A percentile compares a stretch with the other conserved stretches of the same genome.
Conservation (phyloP, 306 rosid genomes). For the Vigna angularis region DNA sequence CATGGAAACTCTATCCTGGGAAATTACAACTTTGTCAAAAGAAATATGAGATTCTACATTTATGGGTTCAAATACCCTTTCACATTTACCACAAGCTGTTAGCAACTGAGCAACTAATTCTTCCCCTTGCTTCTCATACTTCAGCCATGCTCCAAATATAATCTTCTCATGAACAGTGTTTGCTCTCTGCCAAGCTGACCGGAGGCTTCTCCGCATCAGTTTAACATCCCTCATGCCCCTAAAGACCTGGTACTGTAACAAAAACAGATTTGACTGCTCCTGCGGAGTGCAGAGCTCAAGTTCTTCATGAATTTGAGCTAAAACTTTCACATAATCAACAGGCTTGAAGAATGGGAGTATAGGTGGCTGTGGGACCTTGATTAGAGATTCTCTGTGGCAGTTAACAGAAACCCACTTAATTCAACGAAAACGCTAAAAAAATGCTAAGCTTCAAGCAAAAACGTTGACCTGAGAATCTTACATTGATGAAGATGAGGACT, state of each 20-base stretch:
- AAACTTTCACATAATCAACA: slow-evolving; percentile 81
- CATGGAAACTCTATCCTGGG: slow-evolving; percentile 57
- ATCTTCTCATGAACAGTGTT: slow-evolving; percentile 77
- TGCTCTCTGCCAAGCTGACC: slow-evolving; percentile 86
- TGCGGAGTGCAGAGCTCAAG: slow-evolving; percentile 77
- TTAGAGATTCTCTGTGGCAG: slow-evolving; percentile 79
- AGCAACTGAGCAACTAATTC: slow-evolving; percentile 74
- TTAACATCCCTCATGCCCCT: slow-evolving; percentile 87
- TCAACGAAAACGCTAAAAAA: slow-evolving; percentile 27
- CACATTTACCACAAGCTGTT: slow-evolving; percentile 66
- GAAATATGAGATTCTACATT: slow-evolving; percentile 71
- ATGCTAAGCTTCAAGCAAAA: not conserved
- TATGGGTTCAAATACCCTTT: slow-evolving; percentile 72
- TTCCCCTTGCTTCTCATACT: slow-evolving; percentile 90
- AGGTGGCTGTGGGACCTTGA: slow-evolving; percentile 84
- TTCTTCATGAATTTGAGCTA: slow-evolving; percentile 96
- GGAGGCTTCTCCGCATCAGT: slow-evolving; percentile 89
- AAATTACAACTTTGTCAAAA: slow-evolving; percentile 39
- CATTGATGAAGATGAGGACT: slow-evolving; percentile 77
- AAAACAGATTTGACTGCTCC: slow-evolving; percentile 77
- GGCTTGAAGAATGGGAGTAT: slow-evolving; percentile 83
- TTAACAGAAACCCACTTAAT: slow-evolving; percentile 40
- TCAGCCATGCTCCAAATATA: slow-evolving; percentile 90
- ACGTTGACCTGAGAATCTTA: slow-evolving; percentile 49
- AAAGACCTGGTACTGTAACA: slow-evolving; percentile 86